These are phyloP conservation scores for Cyclotella atomus DNA, from an alignment of 108 stramenopile genomes.

Conservation along the genomic window DNA sequence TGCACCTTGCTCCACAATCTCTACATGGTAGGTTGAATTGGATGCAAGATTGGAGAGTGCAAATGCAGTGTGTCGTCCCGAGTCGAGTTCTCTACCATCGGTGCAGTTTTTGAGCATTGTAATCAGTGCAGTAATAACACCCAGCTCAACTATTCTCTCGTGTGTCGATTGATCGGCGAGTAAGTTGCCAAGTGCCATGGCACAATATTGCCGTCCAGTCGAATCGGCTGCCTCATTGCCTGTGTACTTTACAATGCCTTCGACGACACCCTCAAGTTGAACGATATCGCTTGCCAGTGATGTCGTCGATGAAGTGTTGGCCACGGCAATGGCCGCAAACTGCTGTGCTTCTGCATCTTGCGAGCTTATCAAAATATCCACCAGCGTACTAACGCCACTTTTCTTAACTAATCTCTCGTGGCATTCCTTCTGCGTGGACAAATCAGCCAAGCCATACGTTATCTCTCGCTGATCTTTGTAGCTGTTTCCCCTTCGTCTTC, in stretches of 20 bases:
- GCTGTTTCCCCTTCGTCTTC: slow-evolving; percentile 72
- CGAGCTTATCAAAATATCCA: slow-evolving; percentile 57
- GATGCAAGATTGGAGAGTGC: slow-evolving; percentile 81
- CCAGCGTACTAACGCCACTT: slow-evolving; percentile 72
- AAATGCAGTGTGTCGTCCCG: slow-evolving; percentile 79
- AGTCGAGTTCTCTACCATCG: slow-evolving; percentile 60
- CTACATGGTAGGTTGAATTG: slow-evolving; percentile 64
- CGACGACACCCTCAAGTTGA: slow-evolving; percentile 39
- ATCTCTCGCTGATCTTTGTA: slow-evolving; percentile 87
- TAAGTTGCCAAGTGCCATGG: slow-evolving; percentile 88
- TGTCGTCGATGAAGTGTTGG: slow-evolving; percentile 76
- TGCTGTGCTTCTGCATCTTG: slow-evolving; percentile 85
- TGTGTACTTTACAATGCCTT: slow-evolving; percentile 52
- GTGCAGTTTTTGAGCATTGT: slow-evolving; percentile 59
- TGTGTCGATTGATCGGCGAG: slow-evolving; percentile 81
- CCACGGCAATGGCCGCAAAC: slow-evolving; percentile 82
- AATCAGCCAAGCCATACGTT: slow-evolving; percentile 82
- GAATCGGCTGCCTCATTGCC: slow-evolving; percentile 53
- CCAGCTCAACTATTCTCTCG: slow-evolving; percentile 67
- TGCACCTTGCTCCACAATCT: slow-evolving; percentile 75
- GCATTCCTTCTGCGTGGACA: slow-evolving; percentile 68
- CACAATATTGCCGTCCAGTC: slow-evolving; percentile 76
- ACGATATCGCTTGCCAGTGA: slow-evolving; percentile 66
- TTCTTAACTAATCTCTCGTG: slow-evolving; percentile 83
- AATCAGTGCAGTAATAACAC: slow-evolving; percentile 62